Evolutionary conservation across 2,329 filamentous ascomycete genomes (phyloP).

Genomic region (Diplodia corticola): DNA sequence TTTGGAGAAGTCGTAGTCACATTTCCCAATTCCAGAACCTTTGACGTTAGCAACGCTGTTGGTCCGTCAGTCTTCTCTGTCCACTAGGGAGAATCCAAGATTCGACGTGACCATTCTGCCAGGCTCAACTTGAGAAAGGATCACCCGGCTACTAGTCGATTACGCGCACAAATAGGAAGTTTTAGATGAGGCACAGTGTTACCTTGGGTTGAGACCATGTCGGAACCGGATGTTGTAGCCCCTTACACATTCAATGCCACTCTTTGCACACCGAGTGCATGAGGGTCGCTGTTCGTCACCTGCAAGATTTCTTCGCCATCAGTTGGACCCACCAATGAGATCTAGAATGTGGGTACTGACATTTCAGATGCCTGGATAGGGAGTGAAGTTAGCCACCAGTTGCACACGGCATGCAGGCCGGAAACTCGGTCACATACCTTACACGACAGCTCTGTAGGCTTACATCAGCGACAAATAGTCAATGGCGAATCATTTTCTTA

Average conservation of each 20-base stretch:
- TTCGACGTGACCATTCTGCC: not conserved
- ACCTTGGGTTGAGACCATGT: conserved; percentile 36
- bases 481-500: not conserved
- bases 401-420: not conserved
- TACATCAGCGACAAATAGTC: conserved; percentile 5
- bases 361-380: conserved; percentile 32
- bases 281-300: conserved; percentile 33
- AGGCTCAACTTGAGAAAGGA: not conserved
- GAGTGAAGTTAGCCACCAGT: not conserved
- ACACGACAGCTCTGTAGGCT: conserved; percentile 23
- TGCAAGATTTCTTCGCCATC: not conserved
- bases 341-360: conserved; percentile 17
- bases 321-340: not conserved
- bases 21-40: conserved; percentile 31
- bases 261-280: conserved; percentile 33
- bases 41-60: conserved; percentile 29
- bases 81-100: not conserved
- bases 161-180: not conserved
- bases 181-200: not conserved
- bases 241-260: conserved; percentile 34
- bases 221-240: conserved; percentile 36
- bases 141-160: not conserved
- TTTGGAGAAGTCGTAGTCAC: conserved; percentile 34
- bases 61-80: not conserved
- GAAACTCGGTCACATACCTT: conserved; percentile 13